These are phyloP conservation scores for Corymbia calophylla DNA, from an alignment of 441 rosid species.

Conservation along the genomic window DNA sequence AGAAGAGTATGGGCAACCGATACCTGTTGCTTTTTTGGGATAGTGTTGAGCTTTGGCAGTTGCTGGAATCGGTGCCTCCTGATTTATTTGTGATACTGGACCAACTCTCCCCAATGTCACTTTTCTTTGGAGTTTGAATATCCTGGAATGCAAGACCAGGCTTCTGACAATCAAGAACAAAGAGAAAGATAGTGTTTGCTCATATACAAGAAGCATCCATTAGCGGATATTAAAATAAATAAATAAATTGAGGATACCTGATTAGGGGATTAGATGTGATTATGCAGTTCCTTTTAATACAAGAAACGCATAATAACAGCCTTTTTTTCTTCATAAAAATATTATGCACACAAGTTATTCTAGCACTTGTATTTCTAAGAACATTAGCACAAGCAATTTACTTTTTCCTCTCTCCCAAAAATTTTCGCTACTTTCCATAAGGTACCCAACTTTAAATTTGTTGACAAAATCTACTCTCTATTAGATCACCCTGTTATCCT, in stretches of 20 bases:
- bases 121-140: slow-evolving; percentile 37
- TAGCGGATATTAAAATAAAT: neutral
- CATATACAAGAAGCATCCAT: slow-evolving; percentile 12
- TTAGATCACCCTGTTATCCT: neutral
- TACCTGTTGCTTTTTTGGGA: slow-evolving; percentile 30
- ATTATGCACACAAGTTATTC: neutral
- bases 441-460: neutral
- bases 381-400: neutral
- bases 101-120: slow-evolving; percentile 15
- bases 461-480: neutral
- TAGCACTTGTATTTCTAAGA: neutral
- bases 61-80: slow-evolving; percentile 21
- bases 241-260: neutral
- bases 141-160: slow-evolving; percentile 24
- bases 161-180: slow-evolving; percentile 19
- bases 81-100: slow-evolving; percentile 33
- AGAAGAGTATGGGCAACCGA: neutral
- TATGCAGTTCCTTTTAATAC: neutral
- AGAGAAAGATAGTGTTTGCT: slow-evolving; percentile 17
- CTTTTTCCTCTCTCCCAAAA: neutral
- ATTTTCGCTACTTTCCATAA: neutral
- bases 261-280: neutral
- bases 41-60: slow-evolving; percentile 21
- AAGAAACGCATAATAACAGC: neutral
- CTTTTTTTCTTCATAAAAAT: neutral